Percentiles rank a stretch among this genome's conserved stretches.
phyloP scores from a whole-genome alignment of 2,329 filamentous ascomycete species.

The Ceratocystis variospora region DNA sequence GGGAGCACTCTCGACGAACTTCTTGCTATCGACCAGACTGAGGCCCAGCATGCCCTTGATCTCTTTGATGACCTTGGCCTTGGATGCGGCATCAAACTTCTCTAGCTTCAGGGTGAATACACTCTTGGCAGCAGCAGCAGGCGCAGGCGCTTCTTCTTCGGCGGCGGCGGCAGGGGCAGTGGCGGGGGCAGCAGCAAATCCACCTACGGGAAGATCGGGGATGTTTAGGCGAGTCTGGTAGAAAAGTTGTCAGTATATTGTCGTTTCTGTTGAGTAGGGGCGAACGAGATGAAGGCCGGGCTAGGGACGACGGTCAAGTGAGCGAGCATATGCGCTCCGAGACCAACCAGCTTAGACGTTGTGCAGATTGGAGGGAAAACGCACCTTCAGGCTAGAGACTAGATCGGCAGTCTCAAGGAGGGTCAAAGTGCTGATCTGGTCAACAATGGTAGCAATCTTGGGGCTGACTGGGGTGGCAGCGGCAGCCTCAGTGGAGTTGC shows the following conservation, averaged over 20 bases:
- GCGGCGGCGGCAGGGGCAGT: constrained; percentile 47
- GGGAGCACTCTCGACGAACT: constrained; percentile 95
- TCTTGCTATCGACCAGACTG: constrained; percentile 98
- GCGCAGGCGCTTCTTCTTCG: constrained; percentile 65
- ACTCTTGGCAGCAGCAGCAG: constrained; percentile 85
- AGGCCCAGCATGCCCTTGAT: constrained; percentile 91
- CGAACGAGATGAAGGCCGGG: too few relatives aligned
- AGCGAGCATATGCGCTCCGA: background rate
- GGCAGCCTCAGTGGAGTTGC: constrained; percentile 70
- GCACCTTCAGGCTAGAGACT: constrained; percentile 86
- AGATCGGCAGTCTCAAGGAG: constrained; percentile 94
- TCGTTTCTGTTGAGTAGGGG: background rate
- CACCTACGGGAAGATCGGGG: constrained; percentile 88
- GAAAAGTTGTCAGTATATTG: background rate
- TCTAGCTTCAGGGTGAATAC: constrained; percentile 93
- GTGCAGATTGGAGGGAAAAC: constrained; percentile 13
- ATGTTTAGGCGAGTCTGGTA: constrained; percentile 57
- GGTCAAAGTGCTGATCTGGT: constrained; percentile 97
- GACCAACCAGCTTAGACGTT: background rate
- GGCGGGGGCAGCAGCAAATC: constrained; percentile 58
- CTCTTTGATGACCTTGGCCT: constrained; percentile 99
- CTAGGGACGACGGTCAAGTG: background rate
- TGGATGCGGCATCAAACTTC: constrained; percentile 72
- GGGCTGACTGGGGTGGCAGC: constrained; percentile 48
- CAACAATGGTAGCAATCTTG: constrained; percentile 89